These are phyloP conservation scores for Sporodiniella umbellata DNA, from an alignment of 371 early-diverging fungal species.

Conservation along the genomic window DNA sequence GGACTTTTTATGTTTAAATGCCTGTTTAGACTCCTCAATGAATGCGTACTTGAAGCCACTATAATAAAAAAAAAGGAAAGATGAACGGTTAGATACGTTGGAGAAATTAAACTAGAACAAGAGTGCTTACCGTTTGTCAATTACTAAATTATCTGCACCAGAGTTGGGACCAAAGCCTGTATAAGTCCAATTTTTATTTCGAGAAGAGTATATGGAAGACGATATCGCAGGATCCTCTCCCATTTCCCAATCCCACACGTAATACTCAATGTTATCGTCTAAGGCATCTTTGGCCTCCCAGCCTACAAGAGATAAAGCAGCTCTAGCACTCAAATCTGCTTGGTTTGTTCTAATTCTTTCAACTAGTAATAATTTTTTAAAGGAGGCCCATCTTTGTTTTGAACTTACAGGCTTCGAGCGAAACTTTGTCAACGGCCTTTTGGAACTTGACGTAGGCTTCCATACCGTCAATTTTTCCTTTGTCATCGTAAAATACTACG, in stretches of 20 bases:
- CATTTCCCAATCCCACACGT: slow-evolving; percentile 45
- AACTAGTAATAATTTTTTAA: no score
- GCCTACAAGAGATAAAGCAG: slow-evolving; percentile 30
- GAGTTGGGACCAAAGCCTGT: slow-evolving; percentile 29
- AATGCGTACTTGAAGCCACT: slow-evolving; percentile 46
- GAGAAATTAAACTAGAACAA: neutral
- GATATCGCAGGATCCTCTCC: slow-evolving; percentile 50
- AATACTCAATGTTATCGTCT: slow-evolving; percentile 45
- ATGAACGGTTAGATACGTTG: neutral
- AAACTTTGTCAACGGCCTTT: no score
- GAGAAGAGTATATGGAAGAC: no score
- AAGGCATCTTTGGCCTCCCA: slow-evolving; percentile 39
- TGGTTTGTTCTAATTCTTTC: slow-evolving; percentile 26
- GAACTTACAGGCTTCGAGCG: slow-evolving; percentile 1
- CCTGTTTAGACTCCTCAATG: slow-evolving; percentile 26
- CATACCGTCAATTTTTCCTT: no score
- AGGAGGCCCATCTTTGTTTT: neutral
- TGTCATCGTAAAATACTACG: no score
- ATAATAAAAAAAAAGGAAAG: neutral
- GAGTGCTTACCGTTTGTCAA: slow-evolving; percentile 36
- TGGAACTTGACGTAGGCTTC: no score
- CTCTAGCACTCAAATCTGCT: slow-evolving; percentile 38
- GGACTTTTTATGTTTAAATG: slow-evolving; percentile 15
- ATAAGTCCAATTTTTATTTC: no score
- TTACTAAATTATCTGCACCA: slow-evolving; percentile 40